These are phyloP conservation scores for Durio zibethinus DNA, from an alignment of 345 rosid genomes.

Conservation along the genomic window DNA sequence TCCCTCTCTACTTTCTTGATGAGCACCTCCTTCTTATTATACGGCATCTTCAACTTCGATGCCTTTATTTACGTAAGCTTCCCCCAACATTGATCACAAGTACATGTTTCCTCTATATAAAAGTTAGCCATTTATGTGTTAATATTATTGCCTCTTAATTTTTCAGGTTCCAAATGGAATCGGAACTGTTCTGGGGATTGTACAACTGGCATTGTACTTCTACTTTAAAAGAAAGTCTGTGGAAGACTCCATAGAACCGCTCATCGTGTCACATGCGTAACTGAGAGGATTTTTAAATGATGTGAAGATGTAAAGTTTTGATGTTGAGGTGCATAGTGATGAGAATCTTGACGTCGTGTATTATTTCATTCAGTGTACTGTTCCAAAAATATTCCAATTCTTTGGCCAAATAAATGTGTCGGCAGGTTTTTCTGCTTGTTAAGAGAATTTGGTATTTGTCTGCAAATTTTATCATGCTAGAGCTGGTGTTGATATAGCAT, in stretches of 20 bases:
- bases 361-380: neutral
- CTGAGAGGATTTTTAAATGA: neutral
- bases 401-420: neutral
- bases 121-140: neutral
- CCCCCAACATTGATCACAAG: neutral
- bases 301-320: neutral
- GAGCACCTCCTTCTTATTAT: slow-evolving; percentile 68
- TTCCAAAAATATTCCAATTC: neutral
- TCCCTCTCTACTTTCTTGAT: slow-evolving; percentile 85
- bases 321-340: neutral
- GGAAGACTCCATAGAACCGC: slow-evolving; percentile 48
- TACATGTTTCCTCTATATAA: neutral
- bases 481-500: no score
- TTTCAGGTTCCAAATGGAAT: slow-evolving; percentile 84
- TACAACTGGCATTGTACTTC: slow-evolving; percentile 61
- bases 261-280: slow-evolving; percentile 50
- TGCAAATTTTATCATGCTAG: no score
- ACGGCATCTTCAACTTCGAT: slow-evolving; percentile 64
- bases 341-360: neutral
- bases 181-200: slow-evolving; percentile 69
- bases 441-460: no score
- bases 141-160: slow-evolving; percentile 13
- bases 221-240: slow-evolving; percentile 39
- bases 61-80: slow-evolving; percentile 63
- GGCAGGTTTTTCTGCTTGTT: no score